Evolutionary conservation across 495 filamentous ascomycete species (phyloP).

Genomic region (Pseudotulostoma volvatum): DNA sequence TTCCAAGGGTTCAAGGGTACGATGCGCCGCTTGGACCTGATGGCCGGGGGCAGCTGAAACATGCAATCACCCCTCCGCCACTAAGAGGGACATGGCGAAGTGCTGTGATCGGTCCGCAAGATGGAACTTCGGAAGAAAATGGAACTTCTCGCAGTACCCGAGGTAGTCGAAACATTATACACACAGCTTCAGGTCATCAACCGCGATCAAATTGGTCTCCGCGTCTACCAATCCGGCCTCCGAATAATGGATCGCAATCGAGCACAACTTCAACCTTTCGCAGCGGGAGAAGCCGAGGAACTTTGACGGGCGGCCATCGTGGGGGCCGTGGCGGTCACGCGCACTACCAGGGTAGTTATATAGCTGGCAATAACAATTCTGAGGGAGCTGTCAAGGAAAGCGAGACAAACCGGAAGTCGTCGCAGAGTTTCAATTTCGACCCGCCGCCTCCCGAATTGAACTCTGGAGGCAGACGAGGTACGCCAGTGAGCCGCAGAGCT

Average conservation of each 20-base stretch:
- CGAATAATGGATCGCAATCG: conserved; percentile 14
- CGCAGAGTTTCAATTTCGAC: conserved; percentile 51
- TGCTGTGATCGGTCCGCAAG: conserved; percentile 35
- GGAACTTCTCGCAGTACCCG: conserved; percentile 21
- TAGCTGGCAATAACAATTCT: conserved; percentile 32
- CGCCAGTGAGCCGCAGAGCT: conserved; percentile 14
- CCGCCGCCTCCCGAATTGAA: conserved; percentile 64
- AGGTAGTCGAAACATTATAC: conserved; percentile 27
- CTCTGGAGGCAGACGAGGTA: conserved; percentile 37
- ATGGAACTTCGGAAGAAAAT: conserved; percentile 14
- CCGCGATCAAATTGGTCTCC: conserved; percentile 8
- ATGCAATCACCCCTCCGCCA: conserved; percentile 51
- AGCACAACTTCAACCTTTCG: conserved; percentile 9
- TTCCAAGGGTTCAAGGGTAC: conserved; percentile 45
- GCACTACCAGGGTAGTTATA: conserved; percentile 32
- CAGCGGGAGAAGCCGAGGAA: conserved; percentile 14
- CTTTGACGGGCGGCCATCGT: conserved; percentile 11
- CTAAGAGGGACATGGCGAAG: conserved; percentile 58
- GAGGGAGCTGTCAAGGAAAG: conserved; percentile 32
- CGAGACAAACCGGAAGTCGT: conserved; percentile 36
- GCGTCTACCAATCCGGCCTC: conserved; percentile 21
- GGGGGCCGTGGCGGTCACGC: conserved; percentile 17
- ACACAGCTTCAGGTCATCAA: conserved; percentile 9
- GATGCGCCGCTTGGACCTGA: conserved; percentile 36
- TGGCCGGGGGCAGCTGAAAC: conserved; percentile 49